These are phyloP conservation scores for Fraxinus americana DNA, from an alignment of 257 asterid species.

Conservation along the genomic window DNA sequence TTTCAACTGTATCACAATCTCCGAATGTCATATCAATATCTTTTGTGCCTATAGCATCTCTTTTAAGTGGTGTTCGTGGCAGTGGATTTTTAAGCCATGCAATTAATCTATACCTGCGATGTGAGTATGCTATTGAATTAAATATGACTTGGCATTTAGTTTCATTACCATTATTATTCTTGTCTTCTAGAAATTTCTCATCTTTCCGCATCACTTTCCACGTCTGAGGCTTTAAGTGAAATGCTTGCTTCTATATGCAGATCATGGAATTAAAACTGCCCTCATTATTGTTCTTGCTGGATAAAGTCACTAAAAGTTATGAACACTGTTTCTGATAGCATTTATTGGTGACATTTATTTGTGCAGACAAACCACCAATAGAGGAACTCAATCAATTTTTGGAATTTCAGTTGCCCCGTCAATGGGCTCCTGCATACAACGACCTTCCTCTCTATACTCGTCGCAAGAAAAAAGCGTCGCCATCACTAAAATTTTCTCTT, in stretches of 20 bases:
- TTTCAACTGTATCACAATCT: constrained; percentile 78
- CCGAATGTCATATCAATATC: constrained; percentile 96
- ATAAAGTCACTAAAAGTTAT: neutral
- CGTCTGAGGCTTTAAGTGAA: neutral
- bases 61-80: constrained; percentile 77
- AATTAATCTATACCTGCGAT: constrained; percentile 81
- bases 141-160: neutral
- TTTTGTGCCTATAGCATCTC: constrained; percentile 87
- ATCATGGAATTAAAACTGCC: neutral
- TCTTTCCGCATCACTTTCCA: neutral
- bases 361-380: constrained; percentile 84
- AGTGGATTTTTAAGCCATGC: constrained; percentile 92
- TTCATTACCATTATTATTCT: neutral
- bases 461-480: constrained; percentile 71
- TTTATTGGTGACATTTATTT: neutral
- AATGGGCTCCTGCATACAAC: constrained; percentile 88
- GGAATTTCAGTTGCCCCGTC: constrained; percentile 87
- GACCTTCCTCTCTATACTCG: constrained; percentile 89
- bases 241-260: neutral
- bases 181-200: neutral
- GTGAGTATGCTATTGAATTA: constrained; percentile 48
- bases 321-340: constrained; percentile 22
- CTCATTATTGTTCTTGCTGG: neutral
- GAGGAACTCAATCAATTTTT: constrained; percentile 90
- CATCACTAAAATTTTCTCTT: constrained; percentile 76